Evolutionary conservation across 345 rosid genomes (phyloP), one percentile per base, ranked within the genome.

Genomic region (Syzygium grande): DNA sequence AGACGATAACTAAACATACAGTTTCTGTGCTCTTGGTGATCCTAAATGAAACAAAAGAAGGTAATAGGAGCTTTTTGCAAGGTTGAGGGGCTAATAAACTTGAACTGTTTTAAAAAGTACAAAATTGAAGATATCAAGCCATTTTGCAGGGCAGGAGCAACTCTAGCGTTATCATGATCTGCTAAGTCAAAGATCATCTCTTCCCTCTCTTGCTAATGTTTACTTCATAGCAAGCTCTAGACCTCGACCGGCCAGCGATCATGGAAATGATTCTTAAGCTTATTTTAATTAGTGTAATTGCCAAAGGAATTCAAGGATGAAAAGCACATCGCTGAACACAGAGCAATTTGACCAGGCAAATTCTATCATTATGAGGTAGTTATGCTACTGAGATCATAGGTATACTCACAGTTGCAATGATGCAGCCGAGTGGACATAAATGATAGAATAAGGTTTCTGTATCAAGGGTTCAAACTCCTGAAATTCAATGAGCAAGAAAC

Each of bases 391-490:
- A 53, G 41, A 13, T 84, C 41, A 27, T 34, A 53, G 34, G 53
- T 9, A 29, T 84, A 92, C 99, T 96, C 94, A 98, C 99, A 97
- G 89, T 91, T 96, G 98, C 90, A 98, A 91, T 53, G 99, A 95
- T 84, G 99, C 98, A 65, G 98, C 98, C 43, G 99, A 98, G 89
- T 98, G 98, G 89, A 98, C 92, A 91, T 98, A 98, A 25, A 96
- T 98, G 89, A 98, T 94, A 16, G 97, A 87, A 84, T 94, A 98
- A 92, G 99, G 98, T 94, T 96, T 98, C 91, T 96, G 98, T 87
- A 98, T 97, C 90, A 98, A 86, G 68, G 99, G 98, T 94, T 98
- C 99, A 89, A 98, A 96, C 92, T 98, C 99, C 99, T 98, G 96
- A 90, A 89, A 91, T 88, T 85, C 58, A 89, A 87, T 29, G 38